Conservation (phyloP, 1,284 basidiomycete genomes). For the Stereum hirsutum region DNA sequence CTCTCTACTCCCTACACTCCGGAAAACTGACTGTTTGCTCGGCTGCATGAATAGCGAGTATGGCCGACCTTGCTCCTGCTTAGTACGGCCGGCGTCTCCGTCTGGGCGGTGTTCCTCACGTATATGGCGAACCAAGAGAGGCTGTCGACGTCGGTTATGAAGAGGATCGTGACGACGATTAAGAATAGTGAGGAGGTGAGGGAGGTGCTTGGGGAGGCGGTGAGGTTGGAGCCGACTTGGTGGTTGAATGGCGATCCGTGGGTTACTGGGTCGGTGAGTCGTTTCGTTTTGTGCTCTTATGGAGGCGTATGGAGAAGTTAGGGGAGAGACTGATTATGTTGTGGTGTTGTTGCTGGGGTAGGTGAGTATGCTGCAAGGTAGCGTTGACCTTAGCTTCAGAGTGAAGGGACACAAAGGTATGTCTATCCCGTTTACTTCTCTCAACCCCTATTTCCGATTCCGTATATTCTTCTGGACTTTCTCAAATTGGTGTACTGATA, state of each 20-base stretch:
- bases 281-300: too few species aligned
- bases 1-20: not conserved
- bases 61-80: slow-evolving; percentile 55
- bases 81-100: slow-evolving; percentile 41
- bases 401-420: slow-evolving; percentile 62
- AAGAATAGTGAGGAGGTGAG: slow-evolving; percentile 39
- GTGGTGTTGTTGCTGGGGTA: slow-evolving; percentile 16
- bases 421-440: slow-evolving; percentile 4
- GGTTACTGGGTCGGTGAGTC: slow-evolving; percentile 55
- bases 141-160: slow-evolving; percentile 66
- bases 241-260: slow-evolving; percentile 70
- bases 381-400: slow-evolving; percentile 68
- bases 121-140: slow-evolving; percentile 71
- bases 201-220: slow-evolving; percentile 54
- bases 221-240: slow-evolving; percentile 66
- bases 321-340: not conserved
- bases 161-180: slow-evolving; percentile 51
- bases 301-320: too few species aligned
- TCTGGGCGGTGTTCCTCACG: slow-evolving; percentile 60
- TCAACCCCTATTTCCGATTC: not conserved
- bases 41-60: slow-evolving; percentile 27
- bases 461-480: not conserved
- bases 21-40: not conserved
- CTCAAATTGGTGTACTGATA: not conserved
- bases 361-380: slow-evolving; percentile 69